Base-by-base conservation (phyloP, 2,329 filamentous ascomycete species). In the Verticillium tricorpus region DNA sequence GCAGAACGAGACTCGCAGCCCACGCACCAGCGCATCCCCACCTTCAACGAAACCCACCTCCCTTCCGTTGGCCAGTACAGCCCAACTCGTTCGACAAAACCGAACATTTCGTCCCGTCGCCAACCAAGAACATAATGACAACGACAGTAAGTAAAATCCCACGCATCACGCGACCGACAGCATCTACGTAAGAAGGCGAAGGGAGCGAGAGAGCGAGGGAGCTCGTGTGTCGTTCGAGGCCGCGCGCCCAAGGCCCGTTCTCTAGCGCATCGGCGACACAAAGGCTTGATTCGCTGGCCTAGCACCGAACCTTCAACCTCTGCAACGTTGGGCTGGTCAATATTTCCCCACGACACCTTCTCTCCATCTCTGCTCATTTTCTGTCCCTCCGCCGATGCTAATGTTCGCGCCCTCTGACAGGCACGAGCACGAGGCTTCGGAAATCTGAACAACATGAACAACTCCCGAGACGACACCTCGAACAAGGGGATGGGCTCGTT, bases 371-470 rank as follows among this genome's bases (percentile, higher is more conserved):
- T 32, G 55, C 55, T 9, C 59, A 54, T 32, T 39, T 7, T 37
- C 14, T 17, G 50, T 19, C 19, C 50, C 37, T 17, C 11, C 52
- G 22, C 19, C 56, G 14, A 12, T 37, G 14, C 60, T 56, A 62
- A 62, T 57, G 63, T 60, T 31, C 60, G 62, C 64, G 52, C 64
- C 59, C 19, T 56, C 28, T 34, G 14, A 25, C 67, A 80, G 77
- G 67, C 72, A 63, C 73, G 74, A 67, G 67, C 72, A 63, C 76
- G 73, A 69, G 73, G 72, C 63, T 78, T 78, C 65, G 67, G 74
- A 56, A 74, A 70, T 67, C 73, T 76, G 69, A 69, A 56, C 31
- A 75, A 56, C 31, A 75, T 74, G 71, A 60, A 64, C 57, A 73
- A 72, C 61, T 67, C 66, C n/a, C 68, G 66, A 28, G 67, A 61